Percentiles rank a stretch among this genome's conserved stretches.
These are phyloP conservation scores for Kuraishia floccosa DNA, from an alignment of 805 yeast species.

Conservation along the genomic window DNA sequence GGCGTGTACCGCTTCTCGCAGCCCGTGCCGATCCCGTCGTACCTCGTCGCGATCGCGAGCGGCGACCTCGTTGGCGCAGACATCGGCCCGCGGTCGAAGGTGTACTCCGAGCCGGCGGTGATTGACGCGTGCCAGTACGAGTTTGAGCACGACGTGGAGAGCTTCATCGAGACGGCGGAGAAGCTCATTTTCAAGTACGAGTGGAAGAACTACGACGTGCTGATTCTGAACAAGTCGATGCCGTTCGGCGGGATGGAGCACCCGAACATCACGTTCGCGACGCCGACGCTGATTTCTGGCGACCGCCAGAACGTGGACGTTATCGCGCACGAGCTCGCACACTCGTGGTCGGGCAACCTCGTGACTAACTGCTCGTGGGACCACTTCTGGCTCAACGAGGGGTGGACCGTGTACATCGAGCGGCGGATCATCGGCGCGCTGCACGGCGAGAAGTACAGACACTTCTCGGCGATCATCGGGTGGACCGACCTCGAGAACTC, in stretches of 20 bases:
- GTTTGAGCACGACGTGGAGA: conserved; percentile 72
- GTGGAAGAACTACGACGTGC: conserved; percentile 75
- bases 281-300: conserved; percentile 79
- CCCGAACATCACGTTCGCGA: conserved; percentile 83
- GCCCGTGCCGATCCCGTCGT: conserved; percentile 77
- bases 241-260: conserved; percentile 96
- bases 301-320: conserved; percentile 83
- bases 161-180: conserved; percentile 72
- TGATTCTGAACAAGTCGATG: conserved; percentile 65
- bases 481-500: conserved; percentile 73
- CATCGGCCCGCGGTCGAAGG: conserved; percentile 81
- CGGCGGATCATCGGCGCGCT: conserved; percentile 68
- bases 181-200: conserved; percentile 66
- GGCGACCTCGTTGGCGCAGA: conserved; percentile 60
- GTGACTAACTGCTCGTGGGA: conserved; percentile 90
- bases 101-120: conserved; percentile 66
- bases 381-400: conserved; percentile 92
- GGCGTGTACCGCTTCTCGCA: conserved; percentile 45
- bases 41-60: conserved; percentile 73
- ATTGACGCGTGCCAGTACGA: conserved; percentile 66
- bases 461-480: conserved; percentile 77
- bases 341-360: conserved; percentile 86
- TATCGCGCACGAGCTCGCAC: conserved; percentile 88
- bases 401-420: conserved; percentile 91
- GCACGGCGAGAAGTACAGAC: conserved; percentile 73